Conservation (phyloP, 345 rosid genomes). For the Clausena lansium region DNA sequence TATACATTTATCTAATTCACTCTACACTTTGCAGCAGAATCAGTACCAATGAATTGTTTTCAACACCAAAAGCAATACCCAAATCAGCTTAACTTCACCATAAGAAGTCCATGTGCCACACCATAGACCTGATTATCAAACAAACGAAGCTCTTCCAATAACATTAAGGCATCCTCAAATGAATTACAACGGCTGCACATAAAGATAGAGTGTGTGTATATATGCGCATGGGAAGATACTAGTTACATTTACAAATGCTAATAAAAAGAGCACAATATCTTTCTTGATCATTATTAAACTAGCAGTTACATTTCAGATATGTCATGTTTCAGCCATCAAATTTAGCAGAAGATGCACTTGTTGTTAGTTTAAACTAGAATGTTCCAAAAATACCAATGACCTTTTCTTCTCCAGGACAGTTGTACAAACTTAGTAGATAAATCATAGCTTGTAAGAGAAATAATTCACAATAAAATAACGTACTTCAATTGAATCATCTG, state of each 20-base stretch:
- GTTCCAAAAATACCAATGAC: neutral
- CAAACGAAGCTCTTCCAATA: constrained; percentile 80
- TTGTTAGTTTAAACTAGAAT: neutral
- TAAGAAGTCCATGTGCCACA: no score
- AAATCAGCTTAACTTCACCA: no score
- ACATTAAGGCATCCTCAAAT: constrained; percentile 82
- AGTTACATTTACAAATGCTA: neutral
- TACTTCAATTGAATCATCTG: no score
- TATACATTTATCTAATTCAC: no score
- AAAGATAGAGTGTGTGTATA: neutral
- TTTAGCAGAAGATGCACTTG: neutral
- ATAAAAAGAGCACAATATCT: neutral
- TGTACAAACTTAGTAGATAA: no score
- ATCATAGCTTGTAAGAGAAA: no score
- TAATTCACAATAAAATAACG: no score
- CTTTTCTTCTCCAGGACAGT: no score
- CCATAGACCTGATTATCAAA: no score
- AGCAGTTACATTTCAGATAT: neutral
- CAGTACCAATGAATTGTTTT: no score
- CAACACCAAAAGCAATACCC: no score
- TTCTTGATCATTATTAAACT: neutral
- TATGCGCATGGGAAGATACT: neutral
- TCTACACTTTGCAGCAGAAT: no score
- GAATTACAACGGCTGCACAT: constrained; percentile 84
- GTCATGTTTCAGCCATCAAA: neutral